Percentiles rank a stretch among this genome's conserved stretches.
Conservation (phyloP, 2,329 filamentous ascomycete genomes). For the Penicillium sp. region DNA sequence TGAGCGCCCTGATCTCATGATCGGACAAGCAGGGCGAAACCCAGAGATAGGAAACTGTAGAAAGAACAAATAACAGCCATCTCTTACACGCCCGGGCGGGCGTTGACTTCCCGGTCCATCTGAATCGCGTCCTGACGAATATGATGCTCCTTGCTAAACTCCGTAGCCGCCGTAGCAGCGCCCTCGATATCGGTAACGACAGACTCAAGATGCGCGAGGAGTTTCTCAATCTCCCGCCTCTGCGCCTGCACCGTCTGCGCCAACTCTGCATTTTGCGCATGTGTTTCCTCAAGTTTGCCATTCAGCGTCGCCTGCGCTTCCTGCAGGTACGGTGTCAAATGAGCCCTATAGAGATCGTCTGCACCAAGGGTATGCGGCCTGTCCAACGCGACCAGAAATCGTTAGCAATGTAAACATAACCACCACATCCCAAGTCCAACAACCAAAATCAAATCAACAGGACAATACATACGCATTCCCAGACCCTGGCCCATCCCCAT, state of each 20-base stretch:
- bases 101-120: slow-evolving; percentile 52
- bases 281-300: slow-evolving; percentile 56
- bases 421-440: not conserved
- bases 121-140: slow-evolving; percentile 51
- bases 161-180: slow-evolving; percentile 50
- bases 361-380: slow-evolving; percentile 66
- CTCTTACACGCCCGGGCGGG: slow-evolving; percentile 36
- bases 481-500: slow-evolving; percentile 23
- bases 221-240: slow-evolving; percentile 61
- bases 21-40: not conserved
- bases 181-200: slow-evolving; percentile 64
- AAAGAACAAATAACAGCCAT: slow-evolving; percentile 8
- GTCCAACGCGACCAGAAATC: slow-evolving; percentile 16
- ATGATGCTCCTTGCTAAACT: slow-evolving; percentile 46
- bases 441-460: too few relatives aligned
- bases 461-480: slow-evolving; percentile 57
- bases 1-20: slow-evolving; percentile 43
- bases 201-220: slow-evolving; percentile 61
- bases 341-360: slow-evolving; percentile 62
- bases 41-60: not conserved
- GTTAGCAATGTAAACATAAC: not conserved
- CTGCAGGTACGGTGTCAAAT: slow-evolving; percentile 62
- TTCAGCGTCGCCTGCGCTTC: slow-evolving; percentile 58
- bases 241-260: slow-evolving; percentile 60
- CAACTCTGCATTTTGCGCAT: slow-evolving; percentile 60